phyloP scores from a whole-genome alignment of 352 stramenopile genomes.

The Pseudoperonospora humuli region DNA sequence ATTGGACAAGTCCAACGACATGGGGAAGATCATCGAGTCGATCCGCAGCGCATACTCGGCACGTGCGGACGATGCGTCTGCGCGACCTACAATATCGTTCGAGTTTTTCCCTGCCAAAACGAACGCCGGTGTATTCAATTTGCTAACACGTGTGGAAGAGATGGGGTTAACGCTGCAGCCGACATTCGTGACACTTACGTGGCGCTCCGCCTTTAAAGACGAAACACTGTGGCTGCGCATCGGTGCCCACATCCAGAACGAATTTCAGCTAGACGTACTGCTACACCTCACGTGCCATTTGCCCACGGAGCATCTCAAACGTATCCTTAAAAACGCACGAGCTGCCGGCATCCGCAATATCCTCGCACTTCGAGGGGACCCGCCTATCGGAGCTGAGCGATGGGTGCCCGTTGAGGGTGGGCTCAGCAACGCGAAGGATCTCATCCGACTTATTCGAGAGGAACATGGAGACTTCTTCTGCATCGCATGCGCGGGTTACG shows the following conservation, averaged over 20 bases:
- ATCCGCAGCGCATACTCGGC: conserved; percentile 47
- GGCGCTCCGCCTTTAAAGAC: conserved; percentile 85
- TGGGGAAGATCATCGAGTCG: conserved; percentile 82
- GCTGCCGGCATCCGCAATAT: conserved; percentile 95
- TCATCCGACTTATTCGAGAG: conserved; percentile 95
- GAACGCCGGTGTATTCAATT: conserved; percentile 78
- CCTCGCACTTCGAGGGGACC: conserved; percentile 94
- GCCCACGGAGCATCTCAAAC: conserved; percentile 51
- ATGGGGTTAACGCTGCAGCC: conserved; percentile 81
- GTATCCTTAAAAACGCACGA: conserved; percentile 57
- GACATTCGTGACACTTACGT: conserved; percentile 87
- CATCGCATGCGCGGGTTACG: conserved; percentile 95
- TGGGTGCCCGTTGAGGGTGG: conserved; percentile 82
- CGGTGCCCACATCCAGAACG: conserved; percentile 78
- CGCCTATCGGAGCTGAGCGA: conserved; percentile 87
- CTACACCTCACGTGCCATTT: conserved; percentile 78
- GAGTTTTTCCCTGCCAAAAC: conserved; percentile 87
- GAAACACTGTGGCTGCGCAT: conserved; percentile 87
- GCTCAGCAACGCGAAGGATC: conserved; percentile 91
- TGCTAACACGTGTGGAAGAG: conserved; percentile 77
- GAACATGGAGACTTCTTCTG: conserved; percentile 96
- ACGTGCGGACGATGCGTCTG: conserved; percentile 19
- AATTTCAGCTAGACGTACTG: conserved; percentile 79
- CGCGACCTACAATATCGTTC: conserved; percentile 67
- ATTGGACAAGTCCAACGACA: too few species aligned